phyloP scores from a whole-genome alignment of 2,329 filamentous ascomycete genomes.

The Ascochyta viciae-villosae region DNA sequence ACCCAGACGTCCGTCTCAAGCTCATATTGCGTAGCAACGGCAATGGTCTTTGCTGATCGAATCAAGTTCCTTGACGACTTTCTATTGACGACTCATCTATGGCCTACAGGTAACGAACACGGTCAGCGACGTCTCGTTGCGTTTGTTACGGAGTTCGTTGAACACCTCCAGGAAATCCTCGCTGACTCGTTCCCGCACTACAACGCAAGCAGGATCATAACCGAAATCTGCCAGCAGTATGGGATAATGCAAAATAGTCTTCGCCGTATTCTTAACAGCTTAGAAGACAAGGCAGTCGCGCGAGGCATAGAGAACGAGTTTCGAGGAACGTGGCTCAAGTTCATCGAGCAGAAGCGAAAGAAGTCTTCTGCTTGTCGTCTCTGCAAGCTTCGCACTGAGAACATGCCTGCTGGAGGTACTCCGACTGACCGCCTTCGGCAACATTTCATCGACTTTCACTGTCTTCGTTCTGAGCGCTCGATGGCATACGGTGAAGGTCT shows the following conservation, averaged over 20 bases:
- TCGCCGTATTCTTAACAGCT: neutral
- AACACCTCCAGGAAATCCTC: constrained; percentile 7
- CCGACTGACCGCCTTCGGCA: constrained; percentile 10
- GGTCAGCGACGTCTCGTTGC: constrained; percentile 2
- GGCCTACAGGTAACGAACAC: neutral
- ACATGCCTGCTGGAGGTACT: constrained; percentile 6
- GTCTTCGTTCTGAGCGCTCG: neutral
- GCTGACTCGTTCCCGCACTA: constrained; percentile 3
- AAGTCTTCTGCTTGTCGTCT: constrained; percentile 13
- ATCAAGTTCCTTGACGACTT: constrained; percentile 7
- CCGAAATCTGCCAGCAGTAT: constrained; percentile 6
- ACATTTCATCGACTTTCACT: constrained; percentile 9
- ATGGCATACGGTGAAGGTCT: neutral
- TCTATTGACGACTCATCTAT: constrained; percentile 2
- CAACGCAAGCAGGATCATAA: constrained; percentile 1
- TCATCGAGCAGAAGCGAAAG: constrained; percentile 10
- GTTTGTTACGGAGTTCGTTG: constrained; percentile 8
- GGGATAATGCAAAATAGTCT: neutral
- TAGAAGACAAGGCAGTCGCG: constrained; percentile 12
- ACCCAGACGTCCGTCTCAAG: constrained; percentile 13
- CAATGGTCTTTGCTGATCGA: constrained; percentile 6
- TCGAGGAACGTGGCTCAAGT: constrained; percentile 7
- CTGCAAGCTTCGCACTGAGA: constrained; percentile 8
- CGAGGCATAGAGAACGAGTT: constrained; percentile 13
- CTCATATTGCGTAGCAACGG: constrained; percentile 13